Conservation (phyloP, 768 basidiomycete species). For the Russula lepida region DNA sequence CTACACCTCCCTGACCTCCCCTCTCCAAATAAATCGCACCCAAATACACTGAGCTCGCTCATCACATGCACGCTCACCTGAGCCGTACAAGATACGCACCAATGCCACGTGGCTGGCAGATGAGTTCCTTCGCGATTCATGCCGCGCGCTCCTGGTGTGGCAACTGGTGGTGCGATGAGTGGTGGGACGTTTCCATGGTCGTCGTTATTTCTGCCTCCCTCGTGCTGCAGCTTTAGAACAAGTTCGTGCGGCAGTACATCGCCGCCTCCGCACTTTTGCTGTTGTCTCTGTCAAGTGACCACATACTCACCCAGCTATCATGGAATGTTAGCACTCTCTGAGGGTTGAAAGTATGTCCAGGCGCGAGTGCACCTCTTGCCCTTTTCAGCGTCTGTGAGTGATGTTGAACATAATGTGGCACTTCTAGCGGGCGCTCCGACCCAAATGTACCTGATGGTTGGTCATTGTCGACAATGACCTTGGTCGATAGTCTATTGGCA, state of each 20-base stretch:
- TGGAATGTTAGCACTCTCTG: constrained; percentile 46
- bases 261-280: constrained; percentile 43
- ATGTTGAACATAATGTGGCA: no score
- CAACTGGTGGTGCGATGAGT: constrained; percentile 62
- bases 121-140: constrained; percentile 96
- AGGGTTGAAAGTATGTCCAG: constrained; percentile 54
- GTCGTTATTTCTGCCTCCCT: constrained; percentile 96
- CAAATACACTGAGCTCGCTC: constrained; percentile 88
- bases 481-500: no score
- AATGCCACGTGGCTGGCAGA: constrained; percentile 60
- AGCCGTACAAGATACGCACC: constrained; percentile 74
- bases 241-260: constrained; percentile 40
- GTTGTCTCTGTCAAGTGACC: constrained; percentile 50
- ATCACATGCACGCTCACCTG: constrained; percentile 59
- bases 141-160: constrained; percentile 57
- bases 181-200: constrained; percentile 75
- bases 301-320: constrained; percentile 82
- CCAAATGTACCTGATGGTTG: no score
- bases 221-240: constrained; percentile 95
- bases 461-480: no score
- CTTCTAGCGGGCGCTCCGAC: no score
- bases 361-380: constrained; percentile 75
- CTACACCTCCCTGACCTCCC: constrained; percentile 47
- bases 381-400: constrained; percentile 95
- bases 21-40: constrained; percentile 71